These are phyloP conservation scores for Fusarium verticillioides DNA, from an alignment of 2,329 filamentous ascomycete genomes.

Conservation along the genomic window DNA sequence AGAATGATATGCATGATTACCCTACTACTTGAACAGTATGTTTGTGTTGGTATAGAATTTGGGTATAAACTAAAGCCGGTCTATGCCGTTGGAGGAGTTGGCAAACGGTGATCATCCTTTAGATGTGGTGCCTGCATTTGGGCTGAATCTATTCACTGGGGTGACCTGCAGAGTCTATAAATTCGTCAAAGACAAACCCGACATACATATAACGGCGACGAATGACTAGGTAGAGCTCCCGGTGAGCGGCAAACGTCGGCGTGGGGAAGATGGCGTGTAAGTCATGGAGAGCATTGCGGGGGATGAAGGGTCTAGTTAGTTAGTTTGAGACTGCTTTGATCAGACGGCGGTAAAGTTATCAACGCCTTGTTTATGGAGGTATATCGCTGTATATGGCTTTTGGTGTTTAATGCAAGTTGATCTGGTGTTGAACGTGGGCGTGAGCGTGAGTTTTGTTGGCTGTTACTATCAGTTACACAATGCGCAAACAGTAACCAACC, in stretches of 20 bases:
- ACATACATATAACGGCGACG: neutral
- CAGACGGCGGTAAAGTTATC: neutral
- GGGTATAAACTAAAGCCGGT: conserved; percentile 19
- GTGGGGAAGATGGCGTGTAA: conserved; percentile 24
- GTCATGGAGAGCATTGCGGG: conserved; percentile 7
- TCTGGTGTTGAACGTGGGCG: neutral
- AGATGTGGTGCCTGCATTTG: conserved; percentile 5
- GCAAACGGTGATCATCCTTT: neutral
- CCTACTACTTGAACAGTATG: neutral
- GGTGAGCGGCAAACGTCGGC: conserved; percentile 34
- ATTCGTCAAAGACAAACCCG: neutral
- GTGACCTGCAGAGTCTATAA: neutral
- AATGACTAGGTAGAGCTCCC: neutral
- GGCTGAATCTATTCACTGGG: neutral
- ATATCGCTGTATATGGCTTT: neutral
- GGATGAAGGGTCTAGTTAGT: neutral
- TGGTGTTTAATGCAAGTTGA: neutral
- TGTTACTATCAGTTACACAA: conserved; percentile 1
- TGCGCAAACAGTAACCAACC: neutral
- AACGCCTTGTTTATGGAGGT: neutral
- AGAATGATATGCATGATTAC: neutral
- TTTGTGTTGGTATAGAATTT: neutral
- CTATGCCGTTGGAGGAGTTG: conserved; percentile 20
- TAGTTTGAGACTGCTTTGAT: neutral
- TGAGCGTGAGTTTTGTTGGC: neutral